Percentiles rank a stretch among this genome's conserved stretches.
phyloP scores from a whole-genome alignment of 148 eudicot genomes.

The Rhododendron williamsianum region DNA sequence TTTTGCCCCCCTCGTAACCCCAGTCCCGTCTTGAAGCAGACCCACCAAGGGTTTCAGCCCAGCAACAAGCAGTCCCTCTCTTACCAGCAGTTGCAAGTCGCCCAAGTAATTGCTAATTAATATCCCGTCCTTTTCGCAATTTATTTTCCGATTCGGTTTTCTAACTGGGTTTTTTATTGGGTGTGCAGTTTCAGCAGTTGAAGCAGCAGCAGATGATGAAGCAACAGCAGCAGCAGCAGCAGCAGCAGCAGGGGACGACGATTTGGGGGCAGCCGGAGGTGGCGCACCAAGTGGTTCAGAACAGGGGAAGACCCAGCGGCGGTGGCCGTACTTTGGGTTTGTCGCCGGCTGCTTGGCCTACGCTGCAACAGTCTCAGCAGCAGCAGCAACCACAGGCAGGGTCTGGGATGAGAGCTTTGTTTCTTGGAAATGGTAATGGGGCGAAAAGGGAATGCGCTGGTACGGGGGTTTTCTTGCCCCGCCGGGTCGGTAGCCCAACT shows the following conservation, averaged over 20 bases:
- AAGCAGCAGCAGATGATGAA: constrained; percentile 33
- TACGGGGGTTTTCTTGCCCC: constrained; percentile 73
- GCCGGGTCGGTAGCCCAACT: constrained; percentile 24
- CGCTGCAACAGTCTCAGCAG: constrained; percentile 38
- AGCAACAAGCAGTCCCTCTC: constrained; percentile 12
- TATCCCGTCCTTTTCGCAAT: neutral
- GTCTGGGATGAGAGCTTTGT: constrained; percentile 37
- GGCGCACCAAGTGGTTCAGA: constrained; percentile 14
- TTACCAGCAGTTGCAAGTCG: constrained; percentile 33
- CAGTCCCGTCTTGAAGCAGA: neutral
- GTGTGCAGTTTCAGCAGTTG: constrained; percentile 35
- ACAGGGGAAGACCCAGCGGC: constrained; percentile 8
- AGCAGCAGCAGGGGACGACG: constrained; percentile 15
- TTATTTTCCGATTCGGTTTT: neutral
- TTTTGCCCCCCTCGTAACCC: constrained; percentile 16
- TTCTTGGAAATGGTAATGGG: constrained; percentile 24
- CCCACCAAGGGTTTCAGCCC: constrained; percentile 15
- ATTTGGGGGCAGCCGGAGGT: constrained; percentile 19
- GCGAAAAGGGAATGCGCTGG: constrained; percentile 44
- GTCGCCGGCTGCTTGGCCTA: constrained; percentile 57
- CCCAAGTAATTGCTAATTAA: constrained; percentile 16
- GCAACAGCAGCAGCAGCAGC: neutral
- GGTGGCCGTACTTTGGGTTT: constrained; percentile 26
- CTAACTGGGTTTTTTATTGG: neutral
- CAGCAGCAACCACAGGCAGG: constrained; percentile 12